Evolutionary conservation across 768 basidiomycete genomes (phyloP).

Genomic region (Leccinum boreale): DNA sequence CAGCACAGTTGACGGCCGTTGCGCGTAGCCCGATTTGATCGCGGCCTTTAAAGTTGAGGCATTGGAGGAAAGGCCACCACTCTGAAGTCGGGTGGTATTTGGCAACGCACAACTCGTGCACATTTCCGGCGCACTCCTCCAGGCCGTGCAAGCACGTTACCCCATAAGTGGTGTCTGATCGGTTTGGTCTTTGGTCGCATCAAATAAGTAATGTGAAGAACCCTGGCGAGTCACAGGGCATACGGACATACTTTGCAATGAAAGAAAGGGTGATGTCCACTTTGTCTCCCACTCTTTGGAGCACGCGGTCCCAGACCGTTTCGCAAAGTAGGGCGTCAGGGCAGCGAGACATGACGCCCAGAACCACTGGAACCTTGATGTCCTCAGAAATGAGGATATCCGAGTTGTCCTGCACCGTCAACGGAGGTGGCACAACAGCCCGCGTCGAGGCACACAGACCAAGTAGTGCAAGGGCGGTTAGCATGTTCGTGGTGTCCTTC

Average conservation of each 20-base stretch:
- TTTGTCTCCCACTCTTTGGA: slow-evolving; percentile 58
- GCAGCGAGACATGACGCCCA: slow-evolving; percentile 69
- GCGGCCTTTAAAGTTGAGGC: slow-evolving; percentile 67
- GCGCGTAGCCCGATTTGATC: slow-evolving; percentile 62
- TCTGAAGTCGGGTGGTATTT: slow-evolving; percentile 50
- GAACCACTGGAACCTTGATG: slow-evolving; percentile 47
- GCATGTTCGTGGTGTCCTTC: slow-evolving; percentile 21
- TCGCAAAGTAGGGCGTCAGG: slow-evolving; percentile 87
- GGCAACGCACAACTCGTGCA: slow-evolving; percentile 81
- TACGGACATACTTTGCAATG: slow-evolving; percentile 60
- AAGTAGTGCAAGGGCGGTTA: slow-evolving; percentile 17
- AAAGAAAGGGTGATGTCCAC: slow-evolving; percentile 69
- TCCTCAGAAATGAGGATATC: slow-evolving; percentile 12
- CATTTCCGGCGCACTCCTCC: slow-evolving; percentile 83
- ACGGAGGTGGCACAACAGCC: slow-evolving; percentile 11
- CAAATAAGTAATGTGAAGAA: slow-evolving; percentile 3
- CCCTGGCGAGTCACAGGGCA: slow-evolving; percentile 1
- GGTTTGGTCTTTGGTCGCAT: slow-evolving; percentile 47
- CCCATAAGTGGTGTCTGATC: slow-evolving; percentile 70
- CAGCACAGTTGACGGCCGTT: slow-evolving; percentile 64
- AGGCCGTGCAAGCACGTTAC: slow-evolving; percentile 78
- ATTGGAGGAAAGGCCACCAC: slow-evolving; percentile 85
- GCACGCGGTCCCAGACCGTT: slow-evolving; percentile 66
- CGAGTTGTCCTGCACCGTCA: slow-evolving; percentile 21
- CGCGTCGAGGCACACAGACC: slow-evolving; percentile 9